phyloP scores from a whole-genome alignment of 306 rosid genomes.

The Parietaria judaica region DNA sequence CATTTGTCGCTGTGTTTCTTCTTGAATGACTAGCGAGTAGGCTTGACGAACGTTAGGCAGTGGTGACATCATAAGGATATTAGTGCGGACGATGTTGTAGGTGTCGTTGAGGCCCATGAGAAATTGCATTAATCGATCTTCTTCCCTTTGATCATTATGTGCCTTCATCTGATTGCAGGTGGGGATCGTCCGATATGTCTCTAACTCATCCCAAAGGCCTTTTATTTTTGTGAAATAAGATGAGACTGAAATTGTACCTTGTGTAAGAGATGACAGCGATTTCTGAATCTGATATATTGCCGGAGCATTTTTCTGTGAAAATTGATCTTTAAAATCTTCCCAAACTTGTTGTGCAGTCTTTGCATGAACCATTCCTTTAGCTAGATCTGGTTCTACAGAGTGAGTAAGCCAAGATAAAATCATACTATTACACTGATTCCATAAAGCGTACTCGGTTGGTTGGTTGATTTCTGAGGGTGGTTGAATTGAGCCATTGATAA shows the following conservation, averaged over 20 bases:
- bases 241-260: conserved; percentile 13
- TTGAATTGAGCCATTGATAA: conserved; percentile 9
- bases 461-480: not conserved
- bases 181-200: not conserved
- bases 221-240: conserved; percentile 19
- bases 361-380: conserved; percentile 8
- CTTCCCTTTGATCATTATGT: conserved; percentile 17
- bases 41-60: conserved; percentile 19
- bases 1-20: conserved; percentile 19
- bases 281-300: conserved; percentile 21
- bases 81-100: conserved; percentile 5
- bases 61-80: conserved; percentile 27
- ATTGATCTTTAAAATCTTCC: conserved; percentile 20
- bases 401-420: conserved; percentile 24
- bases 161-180: conserved; percentile 19
- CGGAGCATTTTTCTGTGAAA: conserved; percentile 9
- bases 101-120: conserved; percentile 26
- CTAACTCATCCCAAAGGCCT: conserved; percentile 7
- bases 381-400: conserved; percentile 16
- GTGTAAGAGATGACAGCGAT: conserved; percentile 5
- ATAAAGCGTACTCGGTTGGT: not conserved
- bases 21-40: conserved; percentile 10
- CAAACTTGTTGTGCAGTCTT: conserved; percentile 7
- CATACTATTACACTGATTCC: conserved; percentile 22
- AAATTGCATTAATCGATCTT: conserved; percentile 22